Conservation (phyloP, 352 stramenopile genomes). For the Globisporangium canariense region DNA sequence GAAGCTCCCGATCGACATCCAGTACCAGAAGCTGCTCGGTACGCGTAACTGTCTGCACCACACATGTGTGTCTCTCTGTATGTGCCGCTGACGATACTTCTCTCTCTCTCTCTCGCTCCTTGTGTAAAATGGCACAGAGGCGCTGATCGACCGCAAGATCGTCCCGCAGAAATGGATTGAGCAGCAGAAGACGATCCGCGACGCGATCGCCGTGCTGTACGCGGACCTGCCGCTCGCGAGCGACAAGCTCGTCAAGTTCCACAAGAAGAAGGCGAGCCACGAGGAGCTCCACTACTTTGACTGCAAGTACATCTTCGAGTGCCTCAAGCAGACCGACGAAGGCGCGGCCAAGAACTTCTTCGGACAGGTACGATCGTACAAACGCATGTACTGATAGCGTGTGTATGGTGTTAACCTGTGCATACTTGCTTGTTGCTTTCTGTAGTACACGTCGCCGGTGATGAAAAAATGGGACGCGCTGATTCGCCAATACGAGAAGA, state of each 20-base stretch:
- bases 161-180: conserved; percentile 72
- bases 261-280: conserved; percentile 38
- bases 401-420: background rate
- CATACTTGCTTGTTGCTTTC: background rate
- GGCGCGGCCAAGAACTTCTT: conserved; percentile 71
- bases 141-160: conserved; percentile 66
- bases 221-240: conserved; percentile 40
- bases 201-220: conserved; percentile 54
- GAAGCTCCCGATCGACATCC: conserved; percentile 74
- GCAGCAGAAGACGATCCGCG: conserved; percentile 56
- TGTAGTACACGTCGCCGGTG: conserved; percentile 70
- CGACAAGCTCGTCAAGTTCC: conserved; percentile 45
- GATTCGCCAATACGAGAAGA: conserved; percentile 73
- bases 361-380: conserved; percentile 36
- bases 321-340: conserved; percentile 60
- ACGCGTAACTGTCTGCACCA: background rate
- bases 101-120: conserved; percentile 1
- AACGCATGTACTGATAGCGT: background rate
- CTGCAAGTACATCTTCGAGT: conserved; percentile 64
- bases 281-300: conserved; percentile 76
- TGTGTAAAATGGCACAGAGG: conserved; percentile 31
- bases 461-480: conserved; percentile 69
- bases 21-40: conserved; percentile 80
- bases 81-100: background rate
- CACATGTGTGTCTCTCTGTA: background rate